A percentile compares a stretch with the other conserved stretches of the same genome.
Conservation (phyloP, 179 eudicot species). For the Patellifolia procumbens region DNA sequence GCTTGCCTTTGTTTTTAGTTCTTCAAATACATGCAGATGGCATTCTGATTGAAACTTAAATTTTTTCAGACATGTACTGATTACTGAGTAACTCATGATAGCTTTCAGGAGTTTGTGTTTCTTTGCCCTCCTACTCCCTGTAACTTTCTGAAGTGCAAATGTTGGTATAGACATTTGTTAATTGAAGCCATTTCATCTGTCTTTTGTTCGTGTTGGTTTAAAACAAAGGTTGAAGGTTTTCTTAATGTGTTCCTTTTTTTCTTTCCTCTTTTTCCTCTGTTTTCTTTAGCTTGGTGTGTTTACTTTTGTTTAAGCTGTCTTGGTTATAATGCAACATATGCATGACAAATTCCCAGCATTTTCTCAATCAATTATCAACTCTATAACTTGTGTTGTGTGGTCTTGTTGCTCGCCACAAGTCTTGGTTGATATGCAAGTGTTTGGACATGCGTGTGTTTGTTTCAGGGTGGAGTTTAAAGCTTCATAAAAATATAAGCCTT, state of each 20-base stretch:
- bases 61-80: background rate
- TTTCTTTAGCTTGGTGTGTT: background rate
- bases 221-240: background rate
- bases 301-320: background rate
- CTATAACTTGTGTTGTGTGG: too few species aligned
- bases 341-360: background rate
- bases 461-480: background rate
- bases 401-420: too few species aligned
- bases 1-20: background rate
- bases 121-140: background rate
- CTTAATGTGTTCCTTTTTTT: background rate
- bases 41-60: background rate
- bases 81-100: background rate
- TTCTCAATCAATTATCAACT: too few species aligned
- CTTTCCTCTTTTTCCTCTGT: background rate
- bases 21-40: background rate
- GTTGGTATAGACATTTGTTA: background rate
- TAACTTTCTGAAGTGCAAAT: background rate
- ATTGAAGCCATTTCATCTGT: background rate
- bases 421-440: too few species aligned
- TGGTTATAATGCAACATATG: background rate
- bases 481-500: background rate
- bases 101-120: background rate
- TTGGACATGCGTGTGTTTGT: too few species aligned
- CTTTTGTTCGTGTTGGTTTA: background rate